Percentiles rank a stretch among this genome's conserved stretches.
These are phyloP conservation scores for Fusarium continuum DNA, from an alignment of 2,329 filamentous ascomycete genomes.

Conservation along the genomic window DNA sequence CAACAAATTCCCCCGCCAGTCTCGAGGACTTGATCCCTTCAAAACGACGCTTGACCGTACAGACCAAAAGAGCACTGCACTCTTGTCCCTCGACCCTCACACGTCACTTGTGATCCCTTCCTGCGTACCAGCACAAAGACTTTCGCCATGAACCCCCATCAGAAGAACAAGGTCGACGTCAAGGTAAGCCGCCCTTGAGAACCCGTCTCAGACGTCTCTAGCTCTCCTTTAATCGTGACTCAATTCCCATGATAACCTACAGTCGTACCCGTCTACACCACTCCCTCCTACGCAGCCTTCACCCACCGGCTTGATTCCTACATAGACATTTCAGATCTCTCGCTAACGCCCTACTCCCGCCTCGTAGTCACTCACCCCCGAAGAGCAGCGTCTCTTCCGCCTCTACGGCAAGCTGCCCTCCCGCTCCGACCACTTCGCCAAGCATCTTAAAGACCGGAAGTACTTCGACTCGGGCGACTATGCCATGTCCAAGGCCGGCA, in stretches of 20 bases:
- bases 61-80: constrained; percentile 9
- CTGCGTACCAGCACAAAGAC: constrained; percentile 1
- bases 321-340: background rate
- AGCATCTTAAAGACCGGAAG: constrained; percentile 99
- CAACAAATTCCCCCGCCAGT: constrained; percentile 37
- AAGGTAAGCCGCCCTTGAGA: constrained; percentile 70
- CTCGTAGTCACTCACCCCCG: constrained; percentile 82
- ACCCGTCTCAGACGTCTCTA: constrained; percentile 28
- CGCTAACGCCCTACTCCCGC: constrained; percentile 32
- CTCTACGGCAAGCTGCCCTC: constrained; percentile 98
- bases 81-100: background rate
- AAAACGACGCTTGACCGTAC: constrained; percentile 25
- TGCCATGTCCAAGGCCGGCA: constrained; percentile 95
- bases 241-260: constrained; percentile 7
- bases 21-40: constrained; percentile 34
- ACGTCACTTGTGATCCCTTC: background rate
- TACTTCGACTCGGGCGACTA: constrained; percentile 98
- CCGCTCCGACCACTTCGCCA: constrained; percentile 95
- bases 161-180: constrained; percentile 98
- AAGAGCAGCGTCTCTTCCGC: constrained; percentile 96
- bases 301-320: background rate
- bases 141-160: constrained; percentile 85
- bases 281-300: background rate
- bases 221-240: constrained; percentile 25
- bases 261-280: background rate